A percentile compares a stretch with the other conserved stretches of the same genome.
phyloP scores from a whole-genome alignment of 331 rosid genomes.

The Stylosanthes scabra region DNA sequence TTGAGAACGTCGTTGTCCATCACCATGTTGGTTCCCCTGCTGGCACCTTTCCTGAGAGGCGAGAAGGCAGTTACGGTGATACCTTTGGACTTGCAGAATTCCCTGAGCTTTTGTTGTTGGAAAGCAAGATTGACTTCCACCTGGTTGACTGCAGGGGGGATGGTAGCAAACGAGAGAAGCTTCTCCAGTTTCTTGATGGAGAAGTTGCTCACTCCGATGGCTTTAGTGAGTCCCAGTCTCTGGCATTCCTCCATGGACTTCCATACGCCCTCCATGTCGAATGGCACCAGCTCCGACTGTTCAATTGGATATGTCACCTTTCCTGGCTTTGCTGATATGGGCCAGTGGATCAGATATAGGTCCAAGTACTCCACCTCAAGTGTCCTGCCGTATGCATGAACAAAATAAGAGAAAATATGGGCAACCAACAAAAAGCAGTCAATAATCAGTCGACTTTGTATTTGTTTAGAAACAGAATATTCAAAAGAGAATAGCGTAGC shows the following conservation, averaged over 20 bases:
- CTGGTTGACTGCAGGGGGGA: constrained; percentile 62
- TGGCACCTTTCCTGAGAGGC: constrained; percentile 50
- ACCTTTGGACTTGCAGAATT: constrained; percentile 43
- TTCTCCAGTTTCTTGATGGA: constrained; percentile 57
- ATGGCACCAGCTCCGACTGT: constrained; percentile 44
- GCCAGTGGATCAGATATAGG: constrained; percentile 63
- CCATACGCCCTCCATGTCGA: constrained; percentile 68
- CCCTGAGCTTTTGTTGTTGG: constrained; percentile 48
- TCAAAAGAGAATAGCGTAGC: no score
- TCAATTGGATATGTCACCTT: constrained; percentile 42
- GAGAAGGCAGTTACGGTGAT: constrained; percentile 46
- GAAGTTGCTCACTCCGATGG: constrained; percentile 75
- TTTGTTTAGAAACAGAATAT: no score
- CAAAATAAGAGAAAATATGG: no score
- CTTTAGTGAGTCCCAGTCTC: constrained; percentile 65
- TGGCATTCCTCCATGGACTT: constrained; percentile 62
- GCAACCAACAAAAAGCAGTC: no score
- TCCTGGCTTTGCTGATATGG: constrained; percentile 54
- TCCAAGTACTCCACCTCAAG: constrained; percentile 51
- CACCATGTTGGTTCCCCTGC: constrained; percentile 41
- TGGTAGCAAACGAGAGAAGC: constrained; percentile 55
- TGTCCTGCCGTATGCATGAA: no score
- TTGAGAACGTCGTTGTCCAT: constrained; percentile 47
- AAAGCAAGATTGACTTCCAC: constrained; percentile 48
- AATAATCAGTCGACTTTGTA: no score